Percentiles rank a stretch among this genome's conserved stretches.
phyloP scores from a whole-genome alignment of 768 basidiomycete species.

The Lentinula detonsa region DNA sequence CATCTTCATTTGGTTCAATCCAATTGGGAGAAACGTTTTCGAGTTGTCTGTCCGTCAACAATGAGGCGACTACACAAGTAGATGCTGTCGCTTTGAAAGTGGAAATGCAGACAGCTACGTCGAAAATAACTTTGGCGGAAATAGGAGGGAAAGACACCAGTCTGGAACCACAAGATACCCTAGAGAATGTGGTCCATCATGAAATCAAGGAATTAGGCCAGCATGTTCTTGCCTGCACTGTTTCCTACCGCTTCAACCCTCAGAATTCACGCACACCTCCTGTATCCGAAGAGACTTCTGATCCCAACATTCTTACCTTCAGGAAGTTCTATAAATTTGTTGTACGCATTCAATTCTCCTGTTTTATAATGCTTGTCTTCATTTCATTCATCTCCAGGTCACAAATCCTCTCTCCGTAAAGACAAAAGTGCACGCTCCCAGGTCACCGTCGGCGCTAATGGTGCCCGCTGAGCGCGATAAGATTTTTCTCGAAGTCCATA shows the following conservation, averaged over 20 bases:
- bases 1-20: constrained; percentile 79
- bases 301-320: constrained; percentile 25
- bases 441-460: constrained; percentile 66
- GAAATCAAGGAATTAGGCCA: constrained; percentile 94
- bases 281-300: constrained; percentile 42
- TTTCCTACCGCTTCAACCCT: constrained; percentile 68
- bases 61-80: constrained; percentile 61
- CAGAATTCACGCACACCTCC: constrained; percentile 45
- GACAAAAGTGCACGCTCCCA: constrained; percentile 82
- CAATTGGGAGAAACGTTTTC: constrained; percentile 89
- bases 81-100: constrained; percentile 61
- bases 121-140: constrained; percentile 59
- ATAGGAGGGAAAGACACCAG: constrained; percentile 47
- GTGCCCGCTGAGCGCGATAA: constrained; percentile 65
- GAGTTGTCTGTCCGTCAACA: constrained; percentile 77
- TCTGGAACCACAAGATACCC: constrained; percentile 49
- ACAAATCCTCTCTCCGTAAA: constrained; percentile 94
- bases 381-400: constrained; percentile 42
- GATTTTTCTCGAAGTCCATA: constrained; percentile 87
- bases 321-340: constrained; percentile 77
- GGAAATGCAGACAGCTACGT: constrained; percentile 80
- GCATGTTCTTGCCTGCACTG: constrained; percentile 82
- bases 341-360: constrained; percentile 37
- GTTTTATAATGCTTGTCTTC: neutral
- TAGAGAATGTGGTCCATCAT: constrained; percentile 68